These are phyloP conservation scores for Malus asiatica DNA, from an alignment of 306 rosid genomes.

Conservation along the genomic window DNA sequence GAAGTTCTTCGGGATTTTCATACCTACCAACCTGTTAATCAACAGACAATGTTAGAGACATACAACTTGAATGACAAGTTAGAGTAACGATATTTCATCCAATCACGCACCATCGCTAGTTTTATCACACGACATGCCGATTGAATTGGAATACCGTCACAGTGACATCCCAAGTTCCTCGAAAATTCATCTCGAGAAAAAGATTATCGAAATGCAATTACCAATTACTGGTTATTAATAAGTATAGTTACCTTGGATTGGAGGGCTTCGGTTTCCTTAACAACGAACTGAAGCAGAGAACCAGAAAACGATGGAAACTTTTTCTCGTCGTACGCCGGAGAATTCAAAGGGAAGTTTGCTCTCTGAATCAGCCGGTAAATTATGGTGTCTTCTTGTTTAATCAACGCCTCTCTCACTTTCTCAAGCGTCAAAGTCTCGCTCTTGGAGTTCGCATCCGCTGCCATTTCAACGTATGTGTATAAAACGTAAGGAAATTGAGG, in stretches of 20 bases:
- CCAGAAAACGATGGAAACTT: conserved; percentile 21
- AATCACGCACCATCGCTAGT: too few species aligned
- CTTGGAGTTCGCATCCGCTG: conserved; percentile 6
- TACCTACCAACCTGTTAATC: conserved; percentile 69
- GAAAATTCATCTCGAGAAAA: neutral
- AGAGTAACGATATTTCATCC: too few species aligned
- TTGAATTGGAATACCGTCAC: neutral
- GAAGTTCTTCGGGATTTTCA: conserved; percentile 68
- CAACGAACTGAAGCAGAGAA: conserved; percentile 50
- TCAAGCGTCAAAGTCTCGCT: conserved; percentile 37
- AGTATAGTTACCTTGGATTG: conserved; percentile 51
- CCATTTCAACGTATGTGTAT: conserved; percentile 19
- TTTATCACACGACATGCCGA: too few species aligned
- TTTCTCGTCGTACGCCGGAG: conserved; percentile 32
- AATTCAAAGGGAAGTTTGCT: conserved; percentile 57
- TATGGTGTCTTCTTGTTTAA: conserved; percentile 76
- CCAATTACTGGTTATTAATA: neutral
- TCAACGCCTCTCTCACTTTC: conserved; percentile 52
- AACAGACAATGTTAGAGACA: neutral
- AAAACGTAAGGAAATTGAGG: neutral
- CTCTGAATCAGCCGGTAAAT: conserved; percentile 64
- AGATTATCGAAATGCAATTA: neutral
- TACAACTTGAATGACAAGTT: too few species aligned
- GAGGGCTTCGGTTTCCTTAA: conserved; percentile 47
- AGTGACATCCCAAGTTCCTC: neutral